Percentiles rank a stretch among this genome's conserved stretches.
These are phyloP conservation scores for Ganoderma lingzhi DNA, from an alignment of 1,284 basidiomycete species.

Conservation along the genomic window DNA sequence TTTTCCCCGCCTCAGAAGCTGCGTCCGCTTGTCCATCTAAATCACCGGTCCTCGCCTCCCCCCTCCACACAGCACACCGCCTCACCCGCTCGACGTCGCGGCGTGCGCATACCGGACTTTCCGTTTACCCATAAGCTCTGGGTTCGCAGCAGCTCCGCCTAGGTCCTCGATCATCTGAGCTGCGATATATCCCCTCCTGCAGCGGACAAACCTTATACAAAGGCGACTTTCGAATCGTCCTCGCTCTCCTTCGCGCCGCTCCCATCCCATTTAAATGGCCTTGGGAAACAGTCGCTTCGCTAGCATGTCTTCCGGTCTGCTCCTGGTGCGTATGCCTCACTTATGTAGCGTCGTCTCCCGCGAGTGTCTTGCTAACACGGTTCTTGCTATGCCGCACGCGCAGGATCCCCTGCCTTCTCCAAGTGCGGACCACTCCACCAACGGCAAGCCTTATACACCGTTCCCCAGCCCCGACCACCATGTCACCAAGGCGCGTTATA, in stretches of 20 bases:
- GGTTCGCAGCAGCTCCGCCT: conserved; percentile 17
- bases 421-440: conserved; percentile 44
- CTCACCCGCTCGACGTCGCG: conserved; percentile 4
- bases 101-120: conserved; percentile 2
- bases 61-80: conserved; percentile 1
- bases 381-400: conserved; percentile 1
- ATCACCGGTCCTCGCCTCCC: conserved; percentile 6
- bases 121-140: conserved; percentile 23
- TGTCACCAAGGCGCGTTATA: conserved; percentile 85
- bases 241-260: conserved; percentile 1
- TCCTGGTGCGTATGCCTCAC: conserved; percentile 35
- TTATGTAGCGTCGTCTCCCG: neutral
- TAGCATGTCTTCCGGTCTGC: conserved; percentile 42
- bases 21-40: conserved; percentile 14
- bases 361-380: neutral
- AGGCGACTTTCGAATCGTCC: conserved; percentile 7
- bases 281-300: conserved; percentile 40
- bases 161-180: conserved; percentile 15
- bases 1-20: conserved; percentile 25
- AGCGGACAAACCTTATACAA: neutral
- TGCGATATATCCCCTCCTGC: conserved; percentile 4
- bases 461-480: conserved; percentile 80
- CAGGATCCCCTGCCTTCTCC: conserved; percentile 62
- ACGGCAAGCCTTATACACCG: conserved; percentile 72
- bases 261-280: conserved; percentile 36